Evolutionary conservation across 768 basidiomycete species (phyloP).

Genomic region (Suillus subalutaceus): DNA sequence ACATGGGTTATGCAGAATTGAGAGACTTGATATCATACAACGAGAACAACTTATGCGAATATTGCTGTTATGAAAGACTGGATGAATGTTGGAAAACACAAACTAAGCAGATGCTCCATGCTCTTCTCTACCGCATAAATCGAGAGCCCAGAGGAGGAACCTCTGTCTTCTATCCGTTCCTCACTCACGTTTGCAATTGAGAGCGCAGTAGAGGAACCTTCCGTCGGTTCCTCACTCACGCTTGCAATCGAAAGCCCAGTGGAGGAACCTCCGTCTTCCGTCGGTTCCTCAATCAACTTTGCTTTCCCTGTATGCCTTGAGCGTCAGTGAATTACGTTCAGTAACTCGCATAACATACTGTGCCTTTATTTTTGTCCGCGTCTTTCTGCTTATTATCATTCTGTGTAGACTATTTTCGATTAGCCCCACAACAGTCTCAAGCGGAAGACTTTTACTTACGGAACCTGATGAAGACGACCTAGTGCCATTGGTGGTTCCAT

Average conservation of each 20-base stretch:
- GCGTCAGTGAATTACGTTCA: not conserved
- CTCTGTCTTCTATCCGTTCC: too few relatives aligned
- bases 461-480: not conserved
- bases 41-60: not conserved
- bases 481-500: not conserved
- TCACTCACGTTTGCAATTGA: too few relatives aligned
- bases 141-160: too few relatives aligned
- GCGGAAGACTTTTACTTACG: not conserved
- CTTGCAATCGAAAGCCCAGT: too few relatives aligned
- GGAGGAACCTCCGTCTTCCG: too few relatives aligned
- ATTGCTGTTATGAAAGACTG: not conserved
- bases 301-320: not conserved
- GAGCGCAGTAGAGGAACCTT: too few relatives aligned
- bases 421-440: not conserved
- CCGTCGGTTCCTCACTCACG: too few relatives aligned
- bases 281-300: not conserved
- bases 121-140: too few relatives aligned
- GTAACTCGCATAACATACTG: not conserved
- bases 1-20: not conserved
- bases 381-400: not conserved
- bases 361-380: not conserved
- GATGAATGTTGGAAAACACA: not conserved
- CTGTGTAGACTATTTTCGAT: not conserved
- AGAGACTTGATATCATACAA: not conserved
- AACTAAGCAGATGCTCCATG: not conserved